Evolutionary conservation across 306 rosid genomes (phyloP).

Genomic region (Gastrolobium bilobum): DNA sequence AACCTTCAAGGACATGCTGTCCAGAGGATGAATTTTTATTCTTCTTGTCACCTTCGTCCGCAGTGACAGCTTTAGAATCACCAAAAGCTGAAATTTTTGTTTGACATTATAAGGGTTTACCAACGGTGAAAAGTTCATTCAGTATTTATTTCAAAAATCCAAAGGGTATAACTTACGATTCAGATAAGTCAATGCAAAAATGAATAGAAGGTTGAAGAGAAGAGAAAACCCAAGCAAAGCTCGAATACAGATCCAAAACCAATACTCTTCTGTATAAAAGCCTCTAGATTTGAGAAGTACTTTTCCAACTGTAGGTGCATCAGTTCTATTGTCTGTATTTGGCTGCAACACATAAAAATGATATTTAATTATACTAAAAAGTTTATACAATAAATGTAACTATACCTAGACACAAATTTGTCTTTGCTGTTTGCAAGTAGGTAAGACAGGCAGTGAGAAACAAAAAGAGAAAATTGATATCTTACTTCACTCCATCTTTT

Average conservation of each 20-base stretch:
- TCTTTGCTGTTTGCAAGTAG: background rate
- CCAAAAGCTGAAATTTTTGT: slow-evolving; percentile 59
- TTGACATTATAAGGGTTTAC: background rate
- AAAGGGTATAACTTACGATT: slow-evolving; percentile 62
- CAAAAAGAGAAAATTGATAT: slow-evolving; percentile 12
- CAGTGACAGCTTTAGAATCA: slow-evolving; percentile 59
- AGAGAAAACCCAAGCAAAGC: slow-evolving; percentile 73
- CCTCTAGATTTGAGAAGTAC: slow-evolving; percentile 70
- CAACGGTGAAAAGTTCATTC: background rate
- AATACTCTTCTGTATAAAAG: slow-evolving; percentile 62
- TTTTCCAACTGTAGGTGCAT: slow-evolving; percentile 69
- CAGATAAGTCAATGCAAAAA: slow-evolving; percentile 67
- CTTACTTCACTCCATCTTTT: slow-evolving; percentile 78
- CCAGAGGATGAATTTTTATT: slow-evolving; percentile 24
- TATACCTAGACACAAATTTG: background rate
- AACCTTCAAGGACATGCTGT: slow-evolving; percentile 45
- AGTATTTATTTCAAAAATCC: slow-evolving; percentile 9
- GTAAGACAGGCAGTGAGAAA: slow-evolving; percentile 21
- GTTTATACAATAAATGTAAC: background rate
- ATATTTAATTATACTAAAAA: no score
- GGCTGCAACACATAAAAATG: slow-evolving; percentile 52
- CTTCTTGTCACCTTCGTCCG: slow-evolving; percentile 51
- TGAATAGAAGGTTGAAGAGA: slow-evolving; percentile 68
- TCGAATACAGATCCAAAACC: slow-evolving; percentile 83
- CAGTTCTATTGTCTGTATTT: slow-evolving; percentile 56